Evolutionary conservation across 352 stramenopile species (phyloP), one percentile per base, ranked within the genome.

Genomic region (Globisporangium nunn): DNA sequence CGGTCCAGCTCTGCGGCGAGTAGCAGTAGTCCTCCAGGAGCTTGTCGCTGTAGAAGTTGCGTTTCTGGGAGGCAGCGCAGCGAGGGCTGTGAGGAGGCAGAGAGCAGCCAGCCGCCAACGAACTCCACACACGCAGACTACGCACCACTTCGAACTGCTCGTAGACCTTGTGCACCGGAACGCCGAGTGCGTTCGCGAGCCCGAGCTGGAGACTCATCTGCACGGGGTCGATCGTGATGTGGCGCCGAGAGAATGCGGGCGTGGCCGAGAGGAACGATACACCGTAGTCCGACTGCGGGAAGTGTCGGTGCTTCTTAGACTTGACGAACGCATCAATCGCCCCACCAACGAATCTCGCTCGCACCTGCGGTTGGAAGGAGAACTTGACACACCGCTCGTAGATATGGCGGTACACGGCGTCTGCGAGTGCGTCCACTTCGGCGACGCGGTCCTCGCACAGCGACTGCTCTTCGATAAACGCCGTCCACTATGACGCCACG

Each of bases 151-250:
- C 85, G 45, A 94, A 94, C 46, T 74, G 68, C 31, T 89, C 74
- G 56, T 91, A 87, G 10, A 94, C 85, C 4, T 68, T 64, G 50
- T 85, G 67, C 7, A 87, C 68, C 46, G 85, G 75, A 2, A 93
- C 23, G 29, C 78, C 74, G 8, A 94, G 54, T 30, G 79, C 82
- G 46, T 86, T 91, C 1, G 81, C 75, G 10, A 94, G 60, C 2
- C 85, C 85, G 30, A 94, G 72, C 55, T 94, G 85, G 41, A 94
- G 67, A 54, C 81, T 94, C 74, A 88, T 88, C 68, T 91, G 76
- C 11, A 94, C 76, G 10, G 80, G 80, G 12, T 87, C 72, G 45
- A 94, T 76, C 12, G 76, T 84, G 30, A 91, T 72, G 37, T 85
- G 57, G 46, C 77, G 70, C 30, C 80, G 68, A 60, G 72, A 77